Conservation (phyloP, 2,329 filamentous ascomycete species). For the Xenoacremonium recifei region DNA sequence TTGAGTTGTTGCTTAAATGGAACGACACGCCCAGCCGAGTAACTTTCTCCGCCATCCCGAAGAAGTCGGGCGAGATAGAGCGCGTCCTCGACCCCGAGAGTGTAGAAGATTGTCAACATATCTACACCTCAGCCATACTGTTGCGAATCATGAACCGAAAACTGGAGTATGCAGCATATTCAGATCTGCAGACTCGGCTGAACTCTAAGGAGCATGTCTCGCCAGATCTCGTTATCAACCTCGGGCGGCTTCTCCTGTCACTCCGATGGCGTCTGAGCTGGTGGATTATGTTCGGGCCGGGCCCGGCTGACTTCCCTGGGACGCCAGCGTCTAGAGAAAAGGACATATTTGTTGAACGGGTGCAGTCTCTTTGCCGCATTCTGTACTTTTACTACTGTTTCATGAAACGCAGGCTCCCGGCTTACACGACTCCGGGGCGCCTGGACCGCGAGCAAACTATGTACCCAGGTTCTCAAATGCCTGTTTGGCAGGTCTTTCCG, state of each 20-base stretch:
- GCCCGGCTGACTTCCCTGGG: not conserved
- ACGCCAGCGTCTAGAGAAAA: not conserved
- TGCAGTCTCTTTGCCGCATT: conserved; percentile 1
- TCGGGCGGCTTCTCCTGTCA: not conserved
- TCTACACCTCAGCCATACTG: not conserved
- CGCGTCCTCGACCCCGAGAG: not conserved
- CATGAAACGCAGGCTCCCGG: conserved; percentile 1
- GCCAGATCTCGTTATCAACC: not conserved
- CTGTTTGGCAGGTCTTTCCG: not conserved
- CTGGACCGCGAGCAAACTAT: not conserved
- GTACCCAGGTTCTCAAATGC: not conserved
- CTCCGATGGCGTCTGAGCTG: conserved; percentile 3
- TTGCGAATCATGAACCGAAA: conserved; percentile 4
- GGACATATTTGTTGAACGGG: not conserved
- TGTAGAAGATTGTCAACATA: not conserved
- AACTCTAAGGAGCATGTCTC: not conserved
- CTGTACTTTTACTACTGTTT: conserved; percentile 4
- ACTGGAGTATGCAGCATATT: conserved; percentile 1
- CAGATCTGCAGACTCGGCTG: conserved; percentile 3
- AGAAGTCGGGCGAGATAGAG: not conserved
- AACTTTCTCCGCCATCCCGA: not conserved
- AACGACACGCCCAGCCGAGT: conserved; percentile 3
- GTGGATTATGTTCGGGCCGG: not conserved
- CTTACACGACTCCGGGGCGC: not conserved
- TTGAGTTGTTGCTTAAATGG: not conserved